Evolutionary conservation across 2,329 filamentous ascomycete genomes (phyloP).

Genomic region (Fusarium udum): DNA sequence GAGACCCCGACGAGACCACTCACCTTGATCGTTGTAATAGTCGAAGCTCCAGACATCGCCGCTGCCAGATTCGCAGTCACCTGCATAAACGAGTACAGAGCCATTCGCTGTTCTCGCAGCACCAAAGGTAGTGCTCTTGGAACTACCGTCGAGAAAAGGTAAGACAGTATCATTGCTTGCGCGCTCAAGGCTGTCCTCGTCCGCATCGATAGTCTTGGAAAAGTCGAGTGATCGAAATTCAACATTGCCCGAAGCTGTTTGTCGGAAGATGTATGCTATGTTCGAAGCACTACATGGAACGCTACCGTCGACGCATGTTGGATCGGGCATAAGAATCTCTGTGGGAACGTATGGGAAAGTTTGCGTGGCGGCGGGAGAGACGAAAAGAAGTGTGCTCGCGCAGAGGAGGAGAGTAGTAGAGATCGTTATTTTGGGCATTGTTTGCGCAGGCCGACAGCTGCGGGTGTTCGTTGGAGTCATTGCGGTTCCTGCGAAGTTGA

Average conservation of each 20-base stretch:
- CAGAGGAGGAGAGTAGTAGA: constrained; percentile 14
- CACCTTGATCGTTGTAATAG: constrained; percentile 3
- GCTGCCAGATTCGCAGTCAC: constrained; percentile 70
- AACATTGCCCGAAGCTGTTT: constrained; percentile 55
- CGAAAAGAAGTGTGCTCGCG: constrained; percentile 18
- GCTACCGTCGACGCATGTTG: constrained; percentile 54
- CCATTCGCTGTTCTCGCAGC: constrained; percentile 74
- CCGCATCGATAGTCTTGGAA: constrained; percentile 61
- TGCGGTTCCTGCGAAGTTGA: constrained; percentile 1
- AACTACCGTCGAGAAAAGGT: constrained; percentile 67
- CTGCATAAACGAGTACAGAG: constrained; percentile 77
- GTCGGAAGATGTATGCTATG: constrained; percentile 75
- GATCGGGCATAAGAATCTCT: constrained; percentile 68
- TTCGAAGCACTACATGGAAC: constrained; percentile 50
- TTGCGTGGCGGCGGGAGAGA: constrained; percentile 49
- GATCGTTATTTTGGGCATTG: constrained; percentile 5
- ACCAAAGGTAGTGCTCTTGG: constrained; percentile 67
- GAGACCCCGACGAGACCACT: constrained; percentile 40
- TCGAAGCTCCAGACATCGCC: constrained; percentile 74
- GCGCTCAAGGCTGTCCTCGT: constrained; percentile 57
- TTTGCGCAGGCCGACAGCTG: constrained; percentile 10
- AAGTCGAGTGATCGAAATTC: constrained; percentile 73
- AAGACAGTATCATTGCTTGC: constrained; percentile 62
- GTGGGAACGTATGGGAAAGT: constrained; percentile 81
- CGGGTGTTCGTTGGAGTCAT: constrained; percentile 10